Base-by-base conservation (phyloP, 164 flowering plant species). In the Cinnamomum micranthum region DNA sequence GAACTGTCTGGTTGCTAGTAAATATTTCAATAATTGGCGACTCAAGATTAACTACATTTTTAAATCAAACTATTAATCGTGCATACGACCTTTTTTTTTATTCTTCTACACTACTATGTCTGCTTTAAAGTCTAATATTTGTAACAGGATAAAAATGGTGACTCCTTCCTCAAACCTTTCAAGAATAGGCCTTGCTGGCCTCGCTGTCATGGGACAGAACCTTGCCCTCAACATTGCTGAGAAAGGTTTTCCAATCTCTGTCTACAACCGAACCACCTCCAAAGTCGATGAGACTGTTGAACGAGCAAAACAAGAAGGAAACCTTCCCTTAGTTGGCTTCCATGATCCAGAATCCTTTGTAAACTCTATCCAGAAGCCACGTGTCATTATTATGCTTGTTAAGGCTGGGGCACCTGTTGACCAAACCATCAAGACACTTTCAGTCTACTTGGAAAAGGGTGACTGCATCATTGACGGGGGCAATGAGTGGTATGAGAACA, bases 381-480 rank as follows among this genome's bases (percentile, higher is more conserved):
- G 93, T 11, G 88, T 83, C 24, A 75, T 91, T 55, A 87, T 90
- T 75, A 90, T 91, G 82, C 90, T 90, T 63, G 92, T 91, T 67
- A 91, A 91, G 81, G 95, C 93, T 15, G 95, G 95, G 47, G 80
- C 90, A 17, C 92, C 95, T 14, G 95, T 91, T 69, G 95, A 91
- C 77, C 86, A 89, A 63, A 89, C 93, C 63, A 91, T 91, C 65
- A 84, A 84, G 72, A 85, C 91, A 33, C 88, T 89, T 51, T 86
- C 91, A 20, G 86, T 82, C 23, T 80, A 81, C 81, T 22, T 89
- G 87, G 92, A 88, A 76, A 75, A 83, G 63, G 93, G 95, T 15
- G 95, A 91, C 75, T 85, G 89, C 50, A 91, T 91, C 2, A 85
- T 91, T 67, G 96, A 88, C 80, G 92, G 92, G 50, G 95, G 93